These are phyloP conservation scores for Sphaerulina vaccinii DNA, from an alignment of 2,329 filamentous ascomycete genomes.

Conservation along the genomic window DNA sequence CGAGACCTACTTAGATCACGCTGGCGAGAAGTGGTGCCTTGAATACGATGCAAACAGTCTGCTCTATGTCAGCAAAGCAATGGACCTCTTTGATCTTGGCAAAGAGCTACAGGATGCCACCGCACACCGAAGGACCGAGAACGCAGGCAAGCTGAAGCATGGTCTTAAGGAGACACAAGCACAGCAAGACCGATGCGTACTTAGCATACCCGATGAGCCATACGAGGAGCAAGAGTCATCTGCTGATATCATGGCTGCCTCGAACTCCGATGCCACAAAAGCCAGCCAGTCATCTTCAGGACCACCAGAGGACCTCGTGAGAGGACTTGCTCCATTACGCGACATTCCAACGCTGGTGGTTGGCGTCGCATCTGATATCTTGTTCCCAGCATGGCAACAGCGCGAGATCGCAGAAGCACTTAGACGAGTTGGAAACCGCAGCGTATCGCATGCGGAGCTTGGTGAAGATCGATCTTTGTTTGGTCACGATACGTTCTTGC, in stretches of 20 bases:
- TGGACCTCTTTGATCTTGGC: conserved; percentile 96
- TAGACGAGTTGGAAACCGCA: conserved; percentile 71
- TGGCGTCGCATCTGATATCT: conserved; percentile 90
- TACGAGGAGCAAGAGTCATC: conserved; percentile 77
- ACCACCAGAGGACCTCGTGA: conserved; percentile 76
- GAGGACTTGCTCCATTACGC: conserved; percentile 68
- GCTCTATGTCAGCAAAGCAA: conserved; percentile 95
- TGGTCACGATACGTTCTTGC: conserved; percentile 91
- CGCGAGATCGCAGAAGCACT: conserved; percentile 86
- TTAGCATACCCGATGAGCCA: conserved; percentile 77
- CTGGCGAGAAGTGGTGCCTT: conserved; percentile 95
- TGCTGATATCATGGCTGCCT: conserved; percentile 37
- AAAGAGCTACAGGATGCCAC: conserved; percentile 65
- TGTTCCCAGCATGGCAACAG: conserved; percentile 98
- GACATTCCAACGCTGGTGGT: conserved; percentile 83
- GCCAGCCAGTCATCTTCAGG: conserved; percentile 37
- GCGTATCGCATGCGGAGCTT: conserved; percentile 83
- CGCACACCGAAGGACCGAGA: conserved; percentile 60
- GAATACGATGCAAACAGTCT: conserved; percentile 96
- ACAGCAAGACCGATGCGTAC: conserved; percentile 61
- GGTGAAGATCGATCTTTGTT: conserved; percentile 94
- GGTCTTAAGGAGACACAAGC: conserved; percentile 21
- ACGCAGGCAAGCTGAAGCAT: conserved; percentile 56
- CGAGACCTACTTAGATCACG: conserved; percentile 96
- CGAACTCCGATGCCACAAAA: conserved; percentile 17